Conservation (phyloP, 2,329 filamentous ascomycete genomes). For the Bimuria novae-zelandiae region DNA sequence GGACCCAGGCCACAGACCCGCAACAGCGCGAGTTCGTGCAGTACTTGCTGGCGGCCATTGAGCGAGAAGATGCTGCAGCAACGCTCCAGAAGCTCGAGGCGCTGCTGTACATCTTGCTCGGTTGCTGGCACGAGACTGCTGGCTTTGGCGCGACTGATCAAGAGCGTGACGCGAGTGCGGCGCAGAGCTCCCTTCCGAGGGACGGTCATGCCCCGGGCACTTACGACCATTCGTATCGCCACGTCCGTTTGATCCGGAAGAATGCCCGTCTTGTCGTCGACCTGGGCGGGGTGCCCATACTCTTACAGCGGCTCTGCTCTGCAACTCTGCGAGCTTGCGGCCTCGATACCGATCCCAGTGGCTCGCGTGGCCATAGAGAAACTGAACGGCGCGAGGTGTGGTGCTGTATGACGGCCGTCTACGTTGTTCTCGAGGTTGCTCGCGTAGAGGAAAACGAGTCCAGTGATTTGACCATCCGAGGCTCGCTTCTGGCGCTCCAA, state of each 20-base stretch:
- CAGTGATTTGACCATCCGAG: slow-evolving; percentile 57
- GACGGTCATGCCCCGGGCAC: slow-evolving; percentile 14
- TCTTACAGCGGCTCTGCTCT: slow-evolving; percentile 47
- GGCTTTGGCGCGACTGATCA: slow-evolving; percentile 34
- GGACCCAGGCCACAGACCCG: slow-evolving; percentile 68
- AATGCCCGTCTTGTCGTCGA: slow-evolving; percentile 50
- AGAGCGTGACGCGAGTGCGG: slow-evolving; percentile 15
- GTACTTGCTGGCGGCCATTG: slow-evolving; percentile 43
- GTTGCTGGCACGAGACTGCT: slow-evolving; percentile 57
- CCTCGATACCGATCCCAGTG: slow-evolving; percentile 26
- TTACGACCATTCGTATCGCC: slow-evolving; percentile 44
- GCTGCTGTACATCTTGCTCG: slow-evolving; percentile 53
- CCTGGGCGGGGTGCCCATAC: slow-evolving; percentile 45
- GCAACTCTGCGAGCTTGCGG: slow-evolving; percentile 41
- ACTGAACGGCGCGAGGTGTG: slow-evolving; percentile 52
- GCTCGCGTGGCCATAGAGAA: slow-evolving; percentile 41
- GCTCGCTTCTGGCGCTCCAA: slow-evolving; percentile 36
- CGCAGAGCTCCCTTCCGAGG: slow-evolving; percentile 15
- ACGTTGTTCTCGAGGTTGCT: slow-evolving; percentile 55
- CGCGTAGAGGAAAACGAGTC: slow-evolving; percentile 44
- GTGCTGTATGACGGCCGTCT: slow-evolving; percentile 55
- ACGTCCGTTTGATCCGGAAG: slow-evolving; percentile 52
- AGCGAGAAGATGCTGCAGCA: slow-evolving; percentile 30
- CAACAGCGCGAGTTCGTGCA: slow-evolving; percentile 62
- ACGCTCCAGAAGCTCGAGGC: slow-evolving; percentile 48